phyloP scores from a whole-genome alignment of 1,139 yeast species.

The Eremothecium cymbalariae region DNA sequence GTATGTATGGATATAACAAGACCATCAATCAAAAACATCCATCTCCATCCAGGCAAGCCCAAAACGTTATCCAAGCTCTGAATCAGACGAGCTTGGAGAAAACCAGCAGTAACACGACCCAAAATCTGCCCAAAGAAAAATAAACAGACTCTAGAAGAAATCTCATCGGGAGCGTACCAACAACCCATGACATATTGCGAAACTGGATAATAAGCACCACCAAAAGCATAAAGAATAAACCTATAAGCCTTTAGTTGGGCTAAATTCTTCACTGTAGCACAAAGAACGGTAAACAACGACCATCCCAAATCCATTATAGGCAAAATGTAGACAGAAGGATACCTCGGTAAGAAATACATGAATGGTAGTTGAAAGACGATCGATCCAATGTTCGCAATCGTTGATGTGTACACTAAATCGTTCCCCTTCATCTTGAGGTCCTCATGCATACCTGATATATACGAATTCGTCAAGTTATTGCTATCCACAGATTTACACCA shows the following conservation, averaged over 20 bases:
- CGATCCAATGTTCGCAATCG: conserved; percentile 51
- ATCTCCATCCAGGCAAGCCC: conserved; percentile 66
- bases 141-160: conserved; percentile 34
- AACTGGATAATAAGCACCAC: conserved; percentile 55
- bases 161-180: conserved; percentile 60
- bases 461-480: conserved; percentile 54
- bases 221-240: conserved; percentile 56
- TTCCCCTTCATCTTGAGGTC: conserved; percentile 56
- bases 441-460: conserved; percentile 56
- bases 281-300: conserved; percentile 56
- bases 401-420: conserved; percentile 54
- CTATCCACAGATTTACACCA: conserved; percentile 67
- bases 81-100: conserved; percentile 49
- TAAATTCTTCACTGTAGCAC: conserved; percentile 41
- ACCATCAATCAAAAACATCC: conserved; percentile 72
- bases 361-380: conserved; percentile 49
- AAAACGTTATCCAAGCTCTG: conserved; percentile 41
- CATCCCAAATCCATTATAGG: conserved; percentile 56
- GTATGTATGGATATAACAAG: conserved; percentile 48
- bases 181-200: conserved; percentile 60
- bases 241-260: conserved; percentile 48
- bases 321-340: conserved; percentile 47
- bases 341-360: conserved; percentile 37
- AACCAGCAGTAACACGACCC: conserved; percentile 51
- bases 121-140: conserved; percentile 44